A percentile compares a stretch with the other conserved stretches of the same genome.
These are phyloP conservation scores for Leptographium flavum DNA, from an alignment of 2,329 filamentous ascomycete genomes.

Conservation along the genomic window DNA sequence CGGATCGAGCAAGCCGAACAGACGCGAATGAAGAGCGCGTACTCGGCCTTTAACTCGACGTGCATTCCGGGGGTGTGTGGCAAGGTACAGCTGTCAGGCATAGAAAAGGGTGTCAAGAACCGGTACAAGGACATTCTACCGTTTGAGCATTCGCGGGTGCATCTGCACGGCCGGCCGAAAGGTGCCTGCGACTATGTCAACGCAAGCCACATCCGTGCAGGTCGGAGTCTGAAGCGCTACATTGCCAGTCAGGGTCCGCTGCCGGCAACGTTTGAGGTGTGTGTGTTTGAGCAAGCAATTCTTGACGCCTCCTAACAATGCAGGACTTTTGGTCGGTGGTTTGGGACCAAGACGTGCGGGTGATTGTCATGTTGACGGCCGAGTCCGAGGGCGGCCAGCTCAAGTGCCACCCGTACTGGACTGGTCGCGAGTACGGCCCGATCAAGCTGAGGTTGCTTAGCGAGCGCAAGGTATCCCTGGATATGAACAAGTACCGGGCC, in stretches of 20 bases:
- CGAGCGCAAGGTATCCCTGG: conserved; percentile 69
- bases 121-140: conserved; percentile 96
- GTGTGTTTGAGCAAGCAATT: background rate
- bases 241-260: conserved; percentile 92
- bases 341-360: conserved; percentile 91
- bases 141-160: conserved; percentile 86
- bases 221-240: conserved; percentile 77
- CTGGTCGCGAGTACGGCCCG: conserved; percentile 59
- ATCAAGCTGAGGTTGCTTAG: conserved; percentile 64
- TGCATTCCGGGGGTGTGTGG: conserved; percentile 14
- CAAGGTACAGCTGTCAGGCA: conserved; percentile 65
- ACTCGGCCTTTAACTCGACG: conserved; percentile 32
- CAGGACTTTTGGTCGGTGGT: conserved; percentile 96
- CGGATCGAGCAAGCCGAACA: conserved; percentile 75
- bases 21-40: conserved; percentile 77
- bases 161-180: conserved; percentile 49
- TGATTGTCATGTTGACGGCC: conserved; percentile 93
- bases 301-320: background rate
- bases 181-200: conserved; percentile 89
- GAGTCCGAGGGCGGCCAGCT: conserved; percentile 86
- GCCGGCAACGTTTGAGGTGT: conserved; percentile 75
- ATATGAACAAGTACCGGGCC: conserved; percentile 37
- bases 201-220: conserved; percentile 70
- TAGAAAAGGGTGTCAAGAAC: conserved; percentile 92
- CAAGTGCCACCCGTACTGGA: conserved; percentile 94